Evolutionary conservation across 805 yeast genomes (phyloP), one percentile per base, ranked within the genome.

Genomic region (Saccharomyces mikatae): DNA sequence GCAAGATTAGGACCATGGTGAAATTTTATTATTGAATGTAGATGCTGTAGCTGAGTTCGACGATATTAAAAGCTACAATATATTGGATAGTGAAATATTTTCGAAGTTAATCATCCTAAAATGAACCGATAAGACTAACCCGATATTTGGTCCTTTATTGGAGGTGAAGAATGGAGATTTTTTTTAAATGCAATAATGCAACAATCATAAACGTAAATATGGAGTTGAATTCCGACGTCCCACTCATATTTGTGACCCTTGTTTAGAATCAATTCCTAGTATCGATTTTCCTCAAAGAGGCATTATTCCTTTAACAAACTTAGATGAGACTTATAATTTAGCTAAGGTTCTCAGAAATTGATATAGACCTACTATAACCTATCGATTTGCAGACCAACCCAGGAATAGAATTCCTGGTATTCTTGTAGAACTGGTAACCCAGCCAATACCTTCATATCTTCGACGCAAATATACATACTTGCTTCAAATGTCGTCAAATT

Each of bases 1-100:
- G 1, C 55, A 56, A 31, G 52, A 51, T 46, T 76, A 92, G 66
- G 44, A 17, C 24, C 3, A 10, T 6, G 24, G 17, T 8, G 11
- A 17, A 36, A 36, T 36, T 17, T 9, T 9, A 36, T 8, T 36
- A 17, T 22, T 17, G 13, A 36, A 3, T 3, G 3, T 4, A 2
- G 13, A 6, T n/a, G 44, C 17, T 17, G 11, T 36, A 3, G 22
- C 8, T 21, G 44, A 36, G 10, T 17, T 36, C 22, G 44, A 36
- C 3, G 24, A 36, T 36, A 36, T 17, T 6, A 17, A 36, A 36
- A 21, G 9, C 24, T 3, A 17, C 28, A 22, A 17, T n/a, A 2
- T 8, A 17, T n/a, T 36, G 2, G 44, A 36, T 17, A 4, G 11
- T 36, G 22, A 17, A 10, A 4, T 36, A n/a, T 17, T 36, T 17